Evolutionary conservation across 2,329 filamentous ascomycete species (phyloP).

Genomic region (Xylaria arbuscula): DNA sequence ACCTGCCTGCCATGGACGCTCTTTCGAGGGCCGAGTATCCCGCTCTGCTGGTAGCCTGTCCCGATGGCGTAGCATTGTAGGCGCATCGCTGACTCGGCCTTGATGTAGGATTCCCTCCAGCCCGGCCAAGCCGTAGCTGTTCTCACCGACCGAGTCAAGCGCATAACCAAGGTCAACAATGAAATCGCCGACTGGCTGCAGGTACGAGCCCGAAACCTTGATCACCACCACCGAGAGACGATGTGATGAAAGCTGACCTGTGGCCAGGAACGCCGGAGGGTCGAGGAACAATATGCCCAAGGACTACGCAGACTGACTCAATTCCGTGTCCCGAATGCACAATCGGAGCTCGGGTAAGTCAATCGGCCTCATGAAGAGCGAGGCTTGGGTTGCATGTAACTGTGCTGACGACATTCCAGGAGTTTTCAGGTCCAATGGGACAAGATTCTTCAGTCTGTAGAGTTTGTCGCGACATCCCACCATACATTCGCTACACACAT

Average conservation of each 20-base stretch:
- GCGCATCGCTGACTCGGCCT: slow-evolving; percentile 37
- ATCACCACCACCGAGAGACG: neutral
- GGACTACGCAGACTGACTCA: slow-evolving; percentile 83
- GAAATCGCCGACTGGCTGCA: slow-evolving; percentile 98
- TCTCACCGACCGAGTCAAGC: slow-evolving; percentile 86
- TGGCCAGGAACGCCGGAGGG: slow-evolving; percentile 84
- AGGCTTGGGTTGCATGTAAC: neutral
- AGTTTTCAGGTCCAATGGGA: slow-evolving; percentile 93
- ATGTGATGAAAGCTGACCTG: slow-evolving; percentile 27
- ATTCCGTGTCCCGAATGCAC: slow-evolving; percentile 77
- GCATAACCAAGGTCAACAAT: slow-evolving; percentile 85
- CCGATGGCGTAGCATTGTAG: neutral
- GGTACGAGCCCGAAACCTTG: slow-evolving; percentile 64
- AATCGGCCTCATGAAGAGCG: neutral
- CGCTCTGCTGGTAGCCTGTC: slow-evolving; percentile 82
- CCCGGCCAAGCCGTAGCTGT: slow-evolving; percentile 83
- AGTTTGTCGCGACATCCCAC: slow-evolving; percentile 85
- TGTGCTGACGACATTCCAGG: slow-evolving; percentile 60
- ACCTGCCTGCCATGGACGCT: slow-evolving; percentile 70
- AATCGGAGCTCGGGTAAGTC: slow-evolving; percentile 86
- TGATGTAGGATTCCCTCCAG: slow-evolving; percentile 76
- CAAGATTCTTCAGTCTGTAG: slow-evolving; percentile 82
- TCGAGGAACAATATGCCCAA: slow-evolving; percentile 90
- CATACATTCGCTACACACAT: slow-evolving; percentile 82
- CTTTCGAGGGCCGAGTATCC: slow-evolving; percentile 91